Conservation (phyloP, 2,329 filamentous ascomycete species). For the Fusarium sp. region DNA sequence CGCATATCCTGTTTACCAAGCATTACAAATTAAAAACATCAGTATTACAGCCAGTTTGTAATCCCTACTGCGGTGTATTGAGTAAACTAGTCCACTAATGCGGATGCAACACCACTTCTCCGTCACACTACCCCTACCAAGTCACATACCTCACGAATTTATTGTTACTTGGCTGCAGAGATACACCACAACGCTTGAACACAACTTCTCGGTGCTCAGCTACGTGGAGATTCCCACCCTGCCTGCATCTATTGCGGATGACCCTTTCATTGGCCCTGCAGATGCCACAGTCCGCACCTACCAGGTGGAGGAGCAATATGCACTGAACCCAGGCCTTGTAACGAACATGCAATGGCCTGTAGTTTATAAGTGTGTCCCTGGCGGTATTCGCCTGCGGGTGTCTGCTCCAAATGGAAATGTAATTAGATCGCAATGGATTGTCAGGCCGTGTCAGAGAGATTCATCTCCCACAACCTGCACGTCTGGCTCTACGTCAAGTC, state of each 20-base stretch:
- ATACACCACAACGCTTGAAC: background rate
- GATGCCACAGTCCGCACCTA: background rate
- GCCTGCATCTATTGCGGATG: background rate
- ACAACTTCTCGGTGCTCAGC: background rate
- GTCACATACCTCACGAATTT: background rate
- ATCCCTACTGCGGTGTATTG: no score
- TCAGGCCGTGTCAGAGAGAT: background rate
- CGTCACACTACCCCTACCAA: background rate
- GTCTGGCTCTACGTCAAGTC: background rate
- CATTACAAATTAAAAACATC: no score
- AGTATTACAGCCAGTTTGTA: no score
- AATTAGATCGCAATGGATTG: background rate
- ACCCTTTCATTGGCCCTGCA: background rate
- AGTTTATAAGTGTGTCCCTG: background rate
- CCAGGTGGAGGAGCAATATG: background rate
- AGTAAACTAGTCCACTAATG: background rate
- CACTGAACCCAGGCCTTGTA: background rate
- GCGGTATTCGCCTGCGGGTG: background rate
- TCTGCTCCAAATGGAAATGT: background rate
- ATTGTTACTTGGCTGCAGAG: background rate
- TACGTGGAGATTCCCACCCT: background rate
- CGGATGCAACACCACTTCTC: conserved; percentile 2
- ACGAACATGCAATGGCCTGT: background rate
- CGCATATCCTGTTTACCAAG: no score
- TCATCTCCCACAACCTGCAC: background rate